A percentile compares a stretch with the other conserved stretches of the same genome.
These are phyloP conservation scores for Claviceps monticola DNA, from an alignment of 2,329 filamentous ascomycete species.

Conservation along the genomic window DNA sequence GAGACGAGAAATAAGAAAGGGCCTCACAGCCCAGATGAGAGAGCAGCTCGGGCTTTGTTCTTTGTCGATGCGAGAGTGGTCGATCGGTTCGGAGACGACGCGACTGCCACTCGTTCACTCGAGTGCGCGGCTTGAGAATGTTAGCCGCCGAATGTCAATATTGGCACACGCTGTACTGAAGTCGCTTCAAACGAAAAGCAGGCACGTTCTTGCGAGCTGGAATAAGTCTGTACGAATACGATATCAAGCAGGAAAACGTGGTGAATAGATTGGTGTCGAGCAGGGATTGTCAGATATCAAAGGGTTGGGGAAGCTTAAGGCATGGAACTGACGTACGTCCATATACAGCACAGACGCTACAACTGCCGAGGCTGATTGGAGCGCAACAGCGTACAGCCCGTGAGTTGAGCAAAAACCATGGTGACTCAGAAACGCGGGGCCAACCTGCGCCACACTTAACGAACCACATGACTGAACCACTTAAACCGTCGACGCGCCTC, in stretches of 20 bases:
- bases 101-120: not conserved
- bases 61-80: not conserved
- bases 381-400: not conserved
- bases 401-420: not conserved
- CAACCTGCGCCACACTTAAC: not conserved
- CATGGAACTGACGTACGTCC: not conserved
- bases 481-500: slow-evolving; percentile 5
- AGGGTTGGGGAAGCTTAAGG: not conserved
- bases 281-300: not conserved
- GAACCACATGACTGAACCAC: slow-evolving; percentile 2
- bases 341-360: not conserved
- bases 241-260: not conserved
- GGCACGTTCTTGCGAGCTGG: not conserved
- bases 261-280: not conserved
- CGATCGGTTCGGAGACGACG: not conserved
- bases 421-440: not conserved
- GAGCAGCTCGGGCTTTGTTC: not conserved
- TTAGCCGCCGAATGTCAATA: too few relatives aligned
- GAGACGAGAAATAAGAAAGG: not conserved
- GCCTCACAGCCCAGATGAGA: not conserved
- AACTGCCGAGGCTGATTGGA: slow-evolving; percentile 1
- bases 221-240: not conserved
- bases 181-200: too few relatives aligned
- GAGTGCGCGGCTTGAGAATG: too few relatives aligned
- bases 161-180: too few relatives aligned